Conservation (phyloP, 441 rosid genomes). For the Dalechampia spathulata region DNA sequence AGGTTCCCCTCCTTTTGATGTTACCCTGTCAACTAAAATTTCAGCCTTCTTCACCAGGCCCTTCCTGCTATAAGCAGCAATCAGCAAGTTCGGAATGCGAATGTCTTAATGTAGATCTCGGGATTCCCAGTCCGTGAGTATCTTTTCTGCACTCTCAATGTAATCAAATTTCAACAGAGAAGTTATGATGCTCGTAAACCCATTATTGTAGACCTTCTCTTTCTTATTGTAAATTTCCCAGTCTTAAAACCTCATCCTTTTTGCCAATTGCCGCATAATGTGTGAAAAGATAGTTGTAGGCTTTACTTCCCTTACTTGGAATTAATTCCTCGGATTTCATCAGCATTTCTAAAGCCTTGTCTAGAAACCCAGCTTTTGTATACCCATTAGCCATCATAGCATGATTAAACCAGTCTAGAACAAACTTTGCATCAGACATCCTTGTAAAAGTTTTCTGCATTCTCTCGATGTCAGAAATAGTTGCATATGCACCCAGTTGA, state of each 20-base stretch:
- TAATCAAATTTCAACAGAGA: constrained; percentile 41
- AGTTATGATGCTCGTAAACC: constrained; percentile 24
- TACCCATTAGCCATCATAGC: constrained; percentile 24
- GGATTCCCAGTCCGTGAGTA: constrained; percentile 45
- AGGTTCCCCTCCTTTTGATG: constrained; percentile 17
- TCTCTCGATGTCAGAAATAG: constrained; percentile 24
- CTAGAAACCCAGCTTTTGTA: constrained; percentile 22
- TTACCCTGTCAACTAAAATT: constrained; percentile 15
- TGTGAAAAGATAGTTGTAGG: constrained; percentile 30
- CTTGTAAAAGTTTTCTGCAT: constrained; percentile 26
- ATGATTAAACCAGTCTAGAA: constrained; percentile 26
- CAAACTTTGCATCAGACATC: constrained; percentile 20
- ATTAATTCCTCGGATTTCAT: constrained; percentile 30
- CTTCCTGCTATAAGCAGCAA: constrained; percentile 30
- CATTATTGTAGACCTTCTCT: constrained; percentile 25
- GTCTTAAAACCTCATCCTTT: constrained; percentile 42
- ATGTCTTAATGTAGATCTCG: constrained; percentile 17
- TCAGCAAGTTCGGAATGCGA: constrained; percentile 28
- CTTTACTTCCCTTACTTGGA: constrained; percentile 13
- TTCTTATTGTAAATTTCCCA: constrained; percentile 40
- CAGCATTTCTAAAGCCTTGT: constrained; percentile 33
- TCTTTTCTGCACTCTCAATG: constrained; percentile 33
- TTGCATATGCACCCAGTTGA: constrained; percentile 30
- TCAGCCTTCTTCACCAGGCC: constrained; percentile 39
- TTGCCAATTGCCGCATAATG: constrained; percentile 33